Evolutionary conservation across 331 rosid species (phyloP), one percentile per base, ranked within the genome.

Genomic region (Quercus lobata): DNA sequence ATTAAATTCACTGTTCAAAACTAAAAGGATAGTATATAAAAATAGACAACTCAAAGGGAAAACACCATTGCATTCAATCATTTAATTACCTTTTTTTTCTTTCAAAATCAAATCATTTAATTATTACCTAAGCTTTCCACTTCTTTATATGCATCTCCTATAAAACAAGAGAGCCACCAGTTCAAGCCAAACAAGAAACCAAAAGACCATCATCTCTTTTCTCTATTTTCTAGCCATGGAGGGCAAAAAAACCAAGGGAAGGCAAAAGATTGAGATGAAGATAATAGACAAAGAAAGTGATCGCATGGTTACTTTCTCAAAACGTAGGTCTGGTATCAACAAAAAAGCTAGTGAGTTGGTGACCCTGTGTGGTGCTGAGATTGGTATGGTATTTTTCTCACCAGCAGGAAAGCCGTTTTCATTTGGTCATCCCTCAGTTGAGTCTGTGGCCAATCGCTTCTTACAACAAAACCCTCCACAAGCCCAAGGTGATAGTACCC

Each of bases 281-380:
- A 86, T 12, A 74, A 76, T 73, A 3, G 81, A 81, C 19, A 77
- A 83, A 3, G 29, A 0, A 6, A 77, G 32, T 46, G 81, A 16
- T n/a, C 84, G 82, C 15, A 61, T 73, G 0, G 79, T 75, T 18
- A 81, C 82, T 0, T 90, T 90, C 79, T 85, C 88, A 0, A 90
- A 88, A 62, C 84, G 89, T 4, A 78, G 82, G 32, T 32, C 61
- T 5, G 88, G 92, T 0, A 83, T 90, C 7, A 76, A 71, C 75
- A 83, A 86, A 29, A 91, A 85, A 17, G 83, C 86, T 6, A 58
- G 82, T 0, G 90, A 90, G 19, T 66, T 90, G 4, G 75, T 84
- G 4, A 71, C 86, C 17, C 76, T 87, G 0, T 79, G 85, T 17
- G 58, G 87, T 0, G 86, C 86, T 0, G 76, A 88, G 35, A 72